Percentiles rank a stretch among this genome's conserved stretches.
phyloP scores from a whole-genome alignment of 345 rosid genomes.

The Melaleuca quinquenervia region DNA sequence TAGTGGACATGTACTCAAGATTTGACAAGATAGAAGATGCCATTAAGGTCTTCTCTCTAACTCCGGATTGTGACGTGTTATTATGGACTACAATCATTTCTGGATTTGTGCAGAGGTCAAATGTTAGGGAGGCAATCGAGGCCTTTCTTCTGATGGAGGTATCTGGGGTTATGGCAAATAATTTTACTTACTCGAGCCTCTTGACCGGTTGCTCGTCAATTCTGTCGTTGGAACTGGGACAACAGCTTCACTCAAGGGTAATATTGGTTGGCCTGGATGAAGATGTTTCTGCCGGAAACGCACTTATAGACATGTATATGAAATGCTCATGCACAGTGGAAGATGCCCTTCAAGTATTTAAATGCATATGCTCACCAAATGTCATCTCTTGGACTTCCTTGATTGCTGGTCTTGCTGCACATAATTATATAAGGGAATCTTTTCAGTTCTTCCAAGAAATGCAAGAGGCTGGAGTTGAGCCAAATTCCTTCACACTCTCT shows the following conservation, averaged over 20 bases:
- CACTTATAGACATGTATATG: slow-evolving; percentile 59
- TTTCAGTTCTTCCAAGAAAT: slow-evolving; percentile 26
- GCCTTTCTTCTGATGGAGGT: slow-evolving; percentile 41
- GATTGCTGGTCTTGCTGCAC: slow-evolving; percentile 45
- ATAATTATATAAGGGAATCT: slow-evolving; percentile 28
- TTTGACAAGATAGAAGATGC: slow-evolving; percentile 38
- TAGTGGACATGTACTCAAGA: slow-evolving; percentile 48
- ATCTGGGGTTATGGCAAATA: slow-evolving; percentile 28
- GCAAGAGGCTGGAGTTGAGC: slow-evolving; percentile 37
- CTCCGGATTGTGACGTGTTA: slow-evolving; percentile 29
- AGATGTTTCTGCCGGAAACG: slow-evolving; percentile 44
- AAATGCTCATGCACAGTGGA: slow-evolving; percentile 33
- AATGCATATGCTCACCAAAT: slow-evolving; percentile 31
- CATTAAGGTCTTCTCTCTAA: slow-evolving; percentile 25
- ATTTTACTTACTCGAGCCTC: slow-evolving; percentile 10
- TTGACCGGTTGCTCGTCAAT: slow-evolving; percentile 29
- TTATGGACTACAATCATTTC: slow-evolving; percentile 52
- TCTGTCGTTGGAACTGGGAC: slow-evolving; percentile 31
- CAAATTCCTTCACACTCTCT: slow-evolving; percentile 46
- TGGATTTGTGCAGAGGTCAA: slow-evolving; percentile 33
- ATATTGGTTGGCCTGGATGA: slow-evolving; percentile 32
- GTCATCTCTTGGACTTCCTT: slow-evolving; percentile 69
- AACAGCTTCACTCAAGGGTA: slow-evolving; percentile 48
- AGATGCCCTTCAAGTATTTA: slow-evolving; percentile 34
- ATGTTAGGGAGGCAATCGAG: slow-evolving; percentile 28